Evolutionary conservation across 2,329 filamentous ascomycete genomes (phyloP).

Genomic region (Trichoderma gracile): DNA sequence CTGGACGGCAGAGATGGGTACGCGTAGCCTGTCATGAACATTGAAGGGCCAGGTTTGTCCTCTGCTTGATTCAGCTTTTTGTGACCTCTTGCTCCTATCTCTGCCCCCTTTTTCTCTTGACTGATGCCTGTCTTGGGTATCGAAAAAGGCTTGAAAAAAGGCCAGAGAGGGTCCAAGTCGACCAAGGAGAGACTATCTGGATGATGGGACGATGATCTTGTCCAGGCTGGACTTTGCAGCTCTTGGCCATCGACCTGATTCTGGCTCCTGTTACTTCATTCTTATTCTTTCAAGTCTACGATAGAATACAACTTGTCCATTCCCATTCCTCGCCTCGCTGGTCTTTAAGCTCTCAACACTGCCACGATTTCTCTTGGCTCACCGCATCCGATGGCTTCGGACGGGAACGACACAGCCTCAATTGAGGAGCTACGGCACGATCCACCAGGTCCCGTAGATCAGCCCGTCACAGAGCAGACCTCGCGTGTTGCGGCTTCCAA

Average conservation of each 20-base stretch:
- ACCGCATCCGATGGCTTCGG: slow-evolving; percentile 14
- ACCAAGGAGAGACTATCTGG: background rate
- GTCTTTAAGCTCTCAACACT: slow-evolving; percentile 1
- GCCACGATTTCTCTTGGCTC: slow-evolving; percentile 4
- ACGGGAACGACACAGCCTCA: slow-evolving; percentile 24
- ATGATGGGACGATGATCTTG: slow-evolving; percentile 12
- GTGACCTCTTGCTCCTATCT: slow-evolving; percentile 1
- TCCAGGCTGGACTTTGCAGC: slow-evolving; percentile 4
- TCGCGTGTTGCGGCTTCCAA: background rate
- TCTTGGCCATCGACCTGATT: background rate
- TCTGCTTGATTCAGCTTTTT: background rate
- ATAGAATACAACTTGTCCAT: no score
- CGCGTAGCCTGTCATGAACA: background rate
- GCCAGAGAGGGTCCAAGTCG: background rate
- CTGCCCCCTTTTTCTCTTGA: background rate
- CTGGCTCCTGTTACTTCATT: background rate
- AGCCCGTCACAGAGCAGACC: background rate
- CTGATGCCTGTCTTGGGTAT: background rate
- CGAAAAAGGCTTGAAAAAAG: background rate
- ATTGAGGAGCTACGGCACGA: slow-evolving; percentile 14
- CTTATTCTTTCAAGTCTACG: no score
- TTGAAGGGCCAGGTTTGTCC: background rate
- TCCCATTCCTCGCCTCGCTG: no score
- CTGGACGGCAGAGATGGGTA: slow-evolving; percentile 1
- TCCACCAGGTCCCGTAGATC: slow-evolving; percentile 4